Base-by-base conservation (phyloP, 2,329 filamentous ascomycete genomes). In the Xylariaceae sp. region DNA sequence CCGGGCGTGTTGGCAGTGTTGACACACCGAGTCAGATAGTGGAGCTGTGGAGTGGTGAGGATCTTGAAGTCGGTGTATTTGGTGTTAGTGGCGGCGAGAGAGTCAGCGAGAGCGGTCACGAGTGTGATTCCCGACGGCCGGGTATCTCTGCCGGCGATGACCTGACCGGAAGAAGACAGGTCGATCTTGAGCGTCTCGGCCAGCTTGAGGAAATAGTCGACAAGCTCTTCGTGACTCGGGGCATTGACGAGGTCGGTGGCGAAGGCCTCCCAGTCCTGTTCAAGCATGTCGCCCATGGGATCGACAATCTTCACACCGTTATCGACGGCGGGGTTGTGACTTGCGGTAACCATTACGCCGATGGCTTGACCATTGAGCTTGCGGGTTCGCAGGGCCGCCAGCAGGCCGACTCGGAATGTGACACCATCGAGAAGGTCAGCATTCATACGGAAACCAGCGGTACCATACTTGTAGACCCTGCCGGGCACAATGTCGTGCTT, bases 301-400 rank as follows among this genome's bases (percentile, higher is more conserved):
- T 99, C 94, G 58, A 99, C 90, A 62, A 99, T 84, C 80, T 96
- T 96, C 70, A 96, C 88, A 47, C 91, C 91, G 71, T 96, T 96
- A 73, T 96, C 91, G 63, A 84, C 80, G 33, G 91, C 87, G 16
- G 89, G 89, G 73, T 96, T 96, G 78, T 96, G 91, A 66, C 89
- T 95, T 57, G 91, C 91, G 40, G 91, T 96, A 71, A 96, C 89
- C 91, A 96, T 96, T 61, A 99, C 87, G 66, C 94, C 94, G 66
- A 99, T 96, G 63, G 90, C 88, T 76, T 95, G 89, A 59, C 91
- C 88, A 69, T 87, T 87, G 63, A 95, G 83, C 74, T 94, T 95
- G 69, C 90, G 89, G 60, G 91, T 97, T 58, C 94, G 88, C 47
- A 97, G 81, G 51, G 89, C 85, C 31, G 94, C 90, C 52, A 97